phyloP scores from a whole-genome alignment of 2,329 filamentous ascomycete genomes.

The Trichophyton simii region DNA sequence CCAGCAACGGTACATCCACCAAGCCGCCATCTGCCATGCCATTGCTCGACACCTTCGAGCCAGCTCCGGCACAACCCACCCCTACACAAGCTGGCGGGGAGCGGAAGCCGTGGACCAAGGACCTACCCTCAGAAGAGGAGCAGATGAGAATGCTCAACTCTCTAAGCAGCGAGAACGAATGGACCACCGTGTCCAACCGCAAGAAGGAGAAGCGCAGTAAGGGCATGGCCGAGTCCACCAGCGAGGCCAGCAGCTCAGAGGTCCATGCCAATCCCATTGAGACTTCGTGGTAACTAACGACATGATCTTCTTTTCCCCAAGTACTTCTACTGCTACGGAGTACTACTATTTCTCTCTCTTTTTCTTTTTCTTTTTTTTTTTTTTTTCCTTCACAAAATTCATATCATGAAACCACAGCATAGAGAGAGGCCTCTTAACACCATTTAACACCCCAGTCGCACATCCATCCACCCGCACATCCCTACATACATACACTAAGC shows the following conservation, averaged over 20 bases:
- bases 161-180: slow-evolving; percentile 39
- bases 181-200: slow-evolving; percentile 51
- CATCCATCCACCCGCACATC: background rate
- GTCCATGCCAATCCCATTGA: background rate
- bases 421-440: background rate
- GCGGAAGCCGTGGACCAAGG: slow-evolving; percentile 28
- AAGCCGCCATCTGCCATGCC: slow-evolving; percentile 6
- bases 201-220: slow-evolving; percentile 41
- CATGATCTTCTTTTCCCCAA: background rate
- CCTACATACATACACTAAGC: background rate
- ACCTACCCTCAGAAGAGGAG: slow-evolving; percentile 48
- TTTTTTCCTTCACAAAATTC: background rate
- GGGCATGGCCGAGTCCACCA: slow-evolving; percentile 32
- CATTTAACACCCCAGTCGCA: background rate
- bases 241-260: slow-evolving; percentile 26
- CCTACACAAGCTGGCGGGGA: slow-evolving; percentile 7
- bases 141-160: slow-evolving; percentile 43
- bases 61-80: slow-evolving; percentile 9
- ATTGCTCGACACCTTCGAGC: slow-evolving; percentile 35
- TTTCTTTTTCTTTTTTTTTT: background rate
- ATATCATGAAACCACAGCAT: background rate
- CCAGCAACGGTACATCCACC: slow-evolving; percentile 5
- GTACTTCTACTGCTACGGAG: too few relatives aligned
- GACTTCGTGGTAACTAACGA: background rate
- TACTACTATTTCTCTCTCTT: too few relatives aligned